Conservation (phyloP, 2,329 filamentous ascomycete species). For the Penicillium sp. region DNA sequence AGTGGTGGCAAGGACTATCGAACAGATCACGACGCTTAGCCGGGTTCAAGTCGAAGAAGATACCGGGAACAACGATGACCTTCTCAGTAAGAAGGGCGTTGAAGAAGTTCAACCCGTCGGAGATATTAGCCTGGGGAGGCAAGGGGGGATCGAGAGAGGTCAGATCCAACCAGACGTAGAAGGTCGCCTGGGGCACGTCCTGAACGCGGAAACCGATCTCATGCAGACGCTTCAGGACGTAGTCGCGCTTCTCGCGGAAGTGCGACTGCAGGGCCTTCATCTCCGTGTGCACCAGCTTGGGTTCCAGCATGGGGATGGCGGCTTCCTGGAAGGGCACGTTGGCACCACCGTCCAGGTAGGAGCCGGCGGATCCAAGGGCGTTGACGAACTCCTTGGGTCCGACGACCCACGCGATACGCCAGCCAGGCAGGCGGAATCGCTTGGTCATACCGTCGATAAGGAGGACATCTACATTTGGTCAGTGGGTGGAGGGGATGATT, state of each 20-base stretch:
- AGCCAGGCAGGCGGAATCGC: slow-evolving; percentile 92
- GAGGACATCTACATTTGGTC: slow-evolving; percentile 68
- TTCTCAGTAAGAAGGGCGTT: slow-evolving; percentile 89
- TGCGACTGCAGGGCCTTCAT: slow-evolving; percentile 88
- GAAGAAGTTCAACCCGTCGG: slow-evolving; percentile 96
- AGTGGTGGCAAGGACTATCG: slow-evolving; percentile 91
- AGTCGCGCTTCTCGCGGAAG: slow-evolving; percentile 93
- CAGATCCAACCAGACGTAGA: slow-evolving; percentile 81
- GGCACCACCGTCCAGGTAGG: slow-evolving; percentile 90
- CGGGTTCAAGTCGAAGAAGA: slow-evolving; percentile 97
- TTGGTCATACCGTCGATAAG: slow-evolving; percentile 96
- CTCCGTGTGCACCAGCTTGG: slow-evolving; percentile 73
- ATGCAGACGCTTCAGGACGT: slow-evolving; percentile 74
- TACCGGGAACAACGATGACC: slow-evolving; percentile 94
- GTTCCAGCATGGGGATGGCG: slow-evolving; percentile 90
- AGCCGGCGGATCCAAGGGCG: slow-evolving; percentile 88
- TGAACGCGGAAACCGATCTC: slow-evolving; percentile 86
- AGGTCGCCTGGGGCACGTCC: slow-evolving; percentile 85
- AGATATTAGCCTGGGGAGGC: slow-evolving; percentile 67
- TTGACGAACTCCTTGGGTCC: slow-evolving; percentile 96
- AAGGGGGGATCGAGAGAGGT: slow-evolving; percentile 52
- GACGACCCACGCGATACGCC: slow-evolving; percentile 95
- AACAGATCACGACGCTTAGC: slow-evolving; percentile 86
- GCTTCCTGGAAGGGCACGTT: slow-evolving; percentile 96
- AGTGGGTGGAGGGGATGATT: background rate